Evolutionary conservation across 164 flowering plant species (phyloP).

Genomic region (Vitis rotundifolia): DNA sequence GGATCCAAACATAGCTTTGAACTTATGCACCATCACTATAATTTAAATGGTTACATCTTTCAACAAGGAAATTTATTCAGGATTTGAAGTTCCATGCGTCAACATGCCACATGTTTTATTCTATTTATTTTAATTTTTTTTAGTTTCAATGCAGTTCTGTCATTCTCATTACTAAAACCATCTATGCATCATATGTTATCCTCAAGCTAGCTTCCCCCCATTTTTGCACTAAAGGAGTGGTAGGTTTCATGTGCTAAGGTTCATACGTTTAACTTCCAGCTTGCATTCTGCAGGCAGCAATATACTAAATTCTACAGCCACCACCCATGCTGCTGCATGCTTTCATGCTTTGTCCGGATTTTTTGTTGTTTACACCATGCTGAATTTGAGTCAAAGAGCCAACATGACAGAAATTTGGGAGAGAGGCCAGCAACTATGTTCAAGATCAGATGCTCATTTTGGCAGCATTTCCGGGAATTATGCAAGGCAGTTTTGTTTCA

Average conservation of each 20-base stretch:
- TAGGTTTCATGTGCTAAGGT: not conserved
- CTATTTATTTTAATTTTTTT: no score
- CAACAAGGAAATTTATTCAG: no score
- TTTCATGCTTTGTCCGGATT: slow-evolving; percentile 77
- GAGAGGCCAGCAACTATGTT: slow-evolving; percentile 52
- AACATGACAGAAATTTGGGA: slow-evolving; percentile 50
- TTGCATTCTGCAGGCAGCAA: slow-evolving; percentile 35
- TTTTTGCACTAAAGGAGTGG: no score
- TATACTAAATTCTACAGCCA: slow-evolving; percentile 26
- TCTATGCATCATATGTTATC: not conserved
- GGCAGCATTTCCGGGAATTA: slow-evolving; percentile 22
- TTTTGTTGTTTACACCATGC: slow-evolving; percentile 47
- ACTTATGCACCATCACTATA: no score
- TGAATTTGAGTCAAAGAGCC: slow-evolving; percentile 51
- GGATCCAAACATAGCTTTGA: no score
- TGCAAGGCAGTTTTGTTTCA: slow-evolving; percentile 49
- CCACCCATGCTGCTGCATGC: slow-evolving; percentile 12
- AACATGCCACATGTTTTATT: no score
- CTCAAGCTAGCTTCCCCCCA: not conserved
- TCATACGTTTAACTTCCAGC: not conserved
- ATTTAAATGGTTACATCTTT: no score
- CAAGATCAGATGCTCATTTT: slow-evolving; percentile 35
- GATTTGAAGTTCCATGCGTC: no score
- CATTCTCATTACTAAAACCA: not conserved
- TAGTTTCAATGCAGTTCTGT: no score